These are phyloP conservation scores for Phytophthora europaea DNA, from an alignment of 352 stramenopile species.

Conservation along the genomic window DNA sequence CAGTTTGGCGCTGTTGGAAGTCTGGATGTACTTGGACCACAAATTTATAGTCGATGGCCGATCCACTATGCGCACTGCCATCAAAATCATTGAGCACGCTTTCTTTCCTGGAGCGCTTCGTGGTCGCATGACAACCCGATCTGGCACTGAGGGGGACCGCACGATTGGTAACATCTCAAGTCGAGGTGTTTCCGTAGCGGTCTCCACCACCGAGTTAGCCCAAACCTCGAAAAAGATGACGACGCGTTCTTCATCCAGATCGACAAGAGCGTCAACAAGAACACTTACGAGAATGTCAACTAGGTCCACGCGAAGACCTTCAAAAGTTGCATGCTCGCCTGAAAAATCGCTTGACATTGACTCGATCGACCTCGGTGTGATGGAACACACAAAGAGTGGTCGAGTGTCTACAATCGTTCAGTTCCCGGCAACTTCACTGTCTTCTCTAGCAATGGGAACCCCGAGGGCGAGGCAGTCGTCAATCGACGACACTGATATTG, in stretches of 20 bases:
- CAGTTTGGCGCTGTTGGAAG: slow-evolving; percentile 18
- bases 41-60: slow-evolving; percentile 33
- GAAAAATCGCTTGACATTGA: slow-evolving; percentile 1
- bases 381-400: not conserved
- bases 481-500: slow-evolving; percentile 30
- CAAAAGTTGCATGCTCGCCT: slow-evolving; percentile 15
- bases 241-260: not conserved
- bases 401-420: not conserved
- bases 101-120: slow-evolving; percentile 19
- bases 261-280: not conserved
- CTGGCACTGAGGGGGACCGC: not conserved
- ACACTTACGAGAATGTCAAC: not conserved
- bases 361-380: slow-evolving; percentile 4
- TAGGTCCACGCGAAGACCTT: not conserved
- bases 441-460: not conserved
- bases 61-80: slow-evolving; percentile 15
- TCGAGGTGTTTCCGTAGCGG: not conserved
- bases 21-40: slow-evolving; percentile 33
- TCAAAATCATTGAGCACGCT: slow-evolving; percentile 35
- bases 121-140: not conserved
- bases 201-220: not conserved
- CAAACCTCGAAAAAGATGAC: not conserved
- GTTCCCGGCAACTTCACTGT: not conserved
- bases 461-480: not conserved
- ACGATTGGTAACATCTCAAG: not conserved